phyloP scores from a whole-genome alignment of 768 basidiomycete species.

The Auricularia heimuer region DNA sequence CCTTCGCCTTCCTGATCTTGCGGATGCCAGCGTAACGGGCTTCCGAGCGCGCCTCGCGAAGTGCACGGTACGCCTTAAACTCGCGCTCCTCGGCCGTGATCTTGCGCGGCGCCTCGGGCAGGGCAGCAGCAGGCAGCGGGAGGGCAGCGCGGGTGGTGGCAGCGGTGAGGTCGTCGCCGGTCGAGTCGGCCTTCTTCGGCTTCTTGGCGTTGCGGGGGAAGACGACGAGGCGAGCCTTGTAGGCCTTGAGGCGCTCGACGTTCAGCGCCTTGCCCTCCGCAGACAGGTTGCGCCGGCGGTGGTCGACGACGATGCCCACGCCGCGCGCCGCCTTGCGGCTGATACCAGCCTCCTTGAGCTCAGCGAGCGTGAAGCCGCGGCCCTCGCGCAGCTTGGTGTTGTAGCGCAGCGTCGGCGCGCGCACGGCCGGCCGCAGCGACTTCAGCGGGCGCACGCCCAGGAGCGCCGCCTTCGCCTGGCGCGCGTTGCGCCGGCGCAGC shows the following conservation, averaged over 20 bases:
- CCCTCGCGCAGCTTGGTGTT: slow-evolving; percentile 96
- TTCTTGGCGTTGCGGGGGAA: slow-evolving; percentile 95
- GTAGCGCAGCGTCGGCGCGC: slow-evolving; percentile 93
- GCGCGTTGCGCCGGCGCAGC: slow-evolving; percentile 85
- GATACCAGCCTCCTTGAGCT: slow-evolving; percentile 94
- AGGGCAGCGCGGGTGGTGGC: slow-evolving; percentile 58
- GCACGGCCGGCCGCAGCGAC: slow-evolving; percentile 93
- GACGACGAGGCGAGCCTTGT: slow-evolving; percentile 87
- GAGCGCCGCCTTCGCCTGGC: slow-evolving; percentile 80
- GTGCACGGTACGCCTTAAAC: slow-evolving; percentile 80
- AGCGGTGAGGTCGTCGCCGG: slow-evolving; percentile 71
- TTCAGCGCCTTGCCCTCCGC: slow-evolving; percentile 96
- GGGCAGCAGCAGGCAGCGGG: slow-evolving; percentile 57
- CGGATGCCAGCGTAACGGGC: slow-evolving; percentile 79
- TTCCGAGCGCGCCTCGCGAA: slow-evolving; percentile 75
- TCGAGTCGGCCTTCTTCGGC: slow-evolving; percentile 91
- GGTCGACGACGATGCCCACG: slow-evolving; percentile 93
- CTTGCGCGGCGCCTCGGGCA: slow-evolving; percentile 80
- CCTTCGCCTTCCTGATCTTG: slow-evolving; percentile 81
- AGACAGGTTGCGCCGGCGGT: slow-evolving; percentile 90
- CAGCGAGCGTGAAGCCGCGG: slow-evolving; percentile 88
- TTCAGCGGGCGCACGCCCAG: slow-evolving; percentile 88
- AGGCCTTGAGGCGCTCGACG: slow-evolving; percentile 86
- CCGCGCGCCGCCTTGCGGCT: slow-evolving; percentile 87
- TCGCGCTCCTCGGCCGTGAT: slow-evolving; percentile 86